These are phyloP conservation scores for Monosporascus sp. DNA, from an alignment of 2,329 filamentous ascomycete species.

Conservation along the genomic window DNA sequence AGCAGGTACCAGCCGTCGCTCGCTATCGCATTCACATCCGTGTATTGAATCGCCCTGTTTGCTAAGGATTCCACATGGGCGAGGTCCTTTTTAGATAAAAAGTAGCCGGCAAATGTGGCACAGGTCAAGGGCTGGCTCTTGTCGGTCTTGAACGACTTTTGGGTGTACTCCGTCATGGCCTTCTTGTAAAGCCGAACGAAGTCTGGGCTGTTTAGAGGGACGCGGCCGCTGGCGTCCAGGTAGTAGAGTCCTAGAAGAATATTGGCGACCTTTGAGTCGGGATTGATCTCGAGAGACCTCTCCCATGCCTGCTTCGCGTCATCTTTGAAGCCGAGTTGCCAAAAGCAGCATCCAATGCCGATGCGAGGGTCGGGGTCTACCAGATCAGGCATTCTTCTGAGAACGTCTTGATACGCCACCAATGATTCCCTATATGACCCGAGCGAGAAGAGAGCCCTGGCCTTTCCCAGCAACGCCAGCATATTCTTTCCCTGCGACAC, in stretches of 20 bases:
- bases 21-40: conserved; percentile 92
- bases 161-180: conserved; percentile 90
- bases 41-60: conserved; percentile 89
- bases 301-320: conserved; percentile 91
- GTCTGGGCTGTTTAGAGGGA: conserved; percentile 75
- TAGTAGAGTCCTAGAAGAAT: conserved; percentile 88
- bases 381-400: conserved; percentile 80
- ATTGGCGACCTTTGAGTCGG: conserved; percentile 83
- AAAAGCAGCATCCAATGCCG: conserved; percentile 93
- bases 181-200: conserved; percentile 85
- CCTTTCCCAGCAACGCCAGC: conserved; percentile 86
- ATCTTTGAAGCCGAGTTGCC: conserved; percentile 92
- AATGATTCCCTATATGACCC: conserved; percentile 82
- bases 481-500: conserved; percentile 83
- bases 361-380: conserved; percentile 92
- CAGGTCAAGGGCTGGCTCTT: conserved; percentile 87
- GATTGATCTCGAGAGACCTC: conserved; percentile 71
- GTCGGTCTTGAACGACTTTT: conserved; percentile 89
- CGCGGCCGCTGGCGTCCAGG: conserved; percentile 77
- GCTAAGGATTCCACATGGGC: conserved; percentile 79
- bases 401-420: conserved; percentile 77
- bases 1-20: conserved; percentile 97
- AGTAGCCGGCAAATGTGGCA: conserved; percentile 85
- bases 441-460: conserved; percentile 79
- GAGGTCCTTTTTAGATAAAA: conserved; percentile 76